Evolutionary conservation across 116 monocot genomes (phyloP).

Genomic region (Phalaenopsis hybrid): DNA sequence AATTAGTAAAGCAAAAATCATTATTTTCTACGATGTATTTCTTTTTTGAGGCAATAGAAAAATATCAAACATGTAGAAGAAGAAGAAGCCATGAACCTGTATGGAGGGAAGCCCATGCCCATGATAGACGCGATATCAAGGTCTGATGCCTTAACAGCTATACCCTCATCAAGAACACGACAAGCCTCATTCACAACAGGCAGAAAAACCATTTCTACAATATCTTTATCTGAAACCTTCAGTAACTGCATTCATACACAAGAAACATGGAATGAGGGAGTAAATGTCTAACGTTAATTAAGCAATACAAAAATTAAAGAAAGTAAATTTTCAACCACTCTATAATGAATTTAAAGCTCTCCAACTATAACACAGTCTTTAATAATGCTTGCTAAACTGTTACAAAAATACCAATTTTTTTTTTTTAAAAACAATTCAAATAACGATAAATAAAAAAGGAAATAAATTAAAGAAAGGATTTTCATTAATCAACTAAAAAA

Average conservation of each 20-base stretch:
- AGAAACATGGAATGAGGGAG: not conserved
- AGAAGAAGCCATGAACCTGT: constrained; percentile 30
- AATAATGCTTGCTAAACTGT: not conserved
- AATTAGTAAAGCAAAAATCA: not conserved
- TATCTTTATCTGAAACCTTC: constrained; percentile 50
- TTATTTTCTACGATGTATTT: not conserved
- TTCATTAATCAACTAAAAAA: not conserved
- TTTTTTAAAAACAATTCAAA: no score
- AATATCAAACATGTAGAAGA: not conserved
- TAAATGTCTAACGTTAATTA: not conserved
- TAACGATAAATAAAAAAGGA: not conserved
- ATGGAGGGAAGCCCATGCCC: constrained; percentile 76
- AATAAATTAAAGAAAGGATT: not conserved
- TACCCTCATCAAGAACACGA: constrained; percentile 67
- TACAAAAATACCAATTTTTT: not conserved
- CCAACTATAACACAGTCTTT: not conserved
- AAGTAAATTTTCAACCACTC: not conserved
- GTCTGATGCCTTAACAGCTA: constrained; percentile 58
- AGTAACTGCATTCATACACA: constrained; percentile 26
- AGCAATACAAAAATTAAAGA: not conserved
- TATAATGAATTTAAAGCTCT: not conserved
- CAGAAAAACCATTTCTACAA: constrained; percentile 81
- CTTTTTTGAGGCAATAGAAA: not conserved
- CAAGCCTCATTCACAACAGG: constrained; percentile 82
- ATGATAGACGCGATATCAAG: constrained; percentile 66